A percentile compares a stretch with the other conserved stretches of the same genome.
Evolutionary conservation across 306 rosid genomes (phyloP).

Genomic region (Prunus mongolica): DNA sequence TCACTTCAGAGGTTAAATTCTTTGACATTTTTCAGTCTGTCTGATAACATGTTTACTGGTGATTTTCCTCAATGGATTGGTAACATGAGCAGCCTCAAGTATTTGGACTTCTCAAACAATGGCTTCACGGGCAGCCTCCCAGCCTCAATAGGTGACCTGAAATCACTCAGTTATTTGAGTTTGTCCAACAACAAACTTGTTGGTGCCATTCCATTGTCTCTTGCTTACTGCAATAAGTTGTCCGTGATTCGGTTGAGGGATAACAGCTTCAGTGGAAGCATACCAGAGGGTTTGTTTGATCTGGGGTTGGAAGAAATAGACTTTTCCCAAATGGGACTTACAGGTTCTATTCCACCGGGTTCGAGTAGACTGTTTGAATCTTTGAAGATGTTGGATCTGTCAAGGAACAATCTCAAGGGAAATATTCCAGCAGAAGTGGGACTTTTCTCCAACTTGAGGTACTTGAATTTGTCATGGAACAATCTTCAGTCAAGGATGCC

Average conservation of each 20-base stretch:
- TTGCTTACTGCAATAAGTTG: conserved; percentile 46
- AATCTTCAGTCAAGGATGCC: conserved; percentile 62
- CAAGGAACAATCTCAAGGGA: conserved; percentile 62
- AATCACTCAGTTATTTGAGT: conserved; percentile 44
- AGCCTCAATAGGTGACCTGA: conserved; percentile 44
- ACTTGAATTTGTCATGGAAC: conserved; percentile 88
- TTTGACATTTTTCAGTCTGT: conserved; percentile 36
- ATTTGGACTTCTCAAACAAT: conserved; percentile 63
- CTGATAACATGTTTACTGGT: conserved; percentile 45
- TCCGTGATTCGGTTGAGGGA: conserved; percentile 44
- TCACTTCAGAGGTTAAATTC: conserved; percentile 45
- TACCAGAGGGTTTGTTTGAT: conserved; percentile 76
- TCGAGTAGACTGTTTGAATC: conserved; percentile 56
- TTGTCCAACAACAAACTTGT: conserved; percentile 54
- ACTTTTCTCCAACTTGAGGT: conserved; percentile 49
- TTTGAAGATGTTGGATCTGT: conserved; percentile 54
- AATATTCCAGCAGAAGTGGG: conserved; percentile 67
- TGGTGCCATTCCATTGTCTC: conserved; percentile 61
- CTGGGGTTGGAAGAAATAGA: conserved; percentile 70
- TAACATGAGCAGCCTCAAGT: conserved; percentile 47
- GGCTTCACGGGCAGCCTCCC: conserved; percentile 57
- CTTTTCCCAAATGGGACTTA: conserved; percentile 51
- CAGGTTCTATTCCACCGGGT: conserved; percentile 62
- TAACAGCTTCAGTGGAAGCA: conserved; percentile 57
- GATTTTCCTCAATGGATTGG: conserved; percentile 74